Evolutionary conservation across 306 rosid genomes (phyloP).

Genomic region (Acacia acuminata): DNA sequence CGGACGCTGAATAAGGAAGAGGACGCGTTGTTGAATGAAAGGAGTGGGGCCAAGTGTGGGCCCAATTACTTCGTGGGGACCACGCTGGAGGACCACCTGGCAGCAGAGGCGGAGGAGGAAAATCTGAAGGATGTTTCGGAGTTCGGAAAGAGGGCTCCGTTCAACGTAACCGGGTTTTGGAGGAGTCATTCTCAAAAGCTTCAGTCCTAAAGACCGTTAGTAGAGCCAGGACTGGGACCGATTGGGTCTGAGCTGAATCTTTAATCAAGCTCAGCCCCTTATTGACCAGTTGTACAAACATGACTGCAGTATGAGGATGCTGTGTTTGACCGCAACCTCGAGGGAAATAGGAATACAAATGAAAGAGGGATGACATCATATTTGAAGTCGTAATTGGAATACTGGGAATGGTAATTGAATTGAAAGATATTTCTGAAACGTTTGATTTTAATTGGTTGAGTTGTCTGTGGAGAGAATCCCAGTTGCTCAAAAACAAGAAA

Average conservation of each 20-base stretch:
- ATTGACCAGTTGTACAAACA: not conserved
- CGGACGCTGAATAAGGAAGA: not conserved
- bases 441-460: not conserved
- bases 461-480: not conserved
- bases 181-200: conserved; percentile 47
- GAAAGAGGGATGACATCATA: not conserved
- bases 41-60: not conserved
- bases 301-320: not conserved
- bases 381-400: not conserved
- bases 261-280: not conserved
- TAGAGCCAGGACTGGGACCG: too few relatives aligned
- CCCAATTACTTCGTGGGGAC: not conserved
- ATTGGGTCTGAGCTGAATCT: not conserved
- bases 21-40: conserved; percentile 4
- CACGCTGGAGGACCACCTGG: conserved; percentile 20
- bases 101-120: not conserved
- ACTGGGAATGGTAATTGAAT: not conserved
- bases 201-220: not conserved
- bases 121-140: not conserved
- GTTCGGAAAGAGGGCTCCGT: conserved; percentile 39
- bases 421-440: not conserved
- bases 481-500: not conserved
- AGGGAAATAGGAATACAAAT: not conserved
- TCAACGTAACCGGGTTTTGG: conserved; percentile 68
- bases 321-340: not conserved